Percentiles rank a stretch among this genome's conserved stretches.
Evolutionary conservation across 2,329 filamentous ascomycete species (phyloP).

Genomic region (Blastomyces gilchristii): DNA sequence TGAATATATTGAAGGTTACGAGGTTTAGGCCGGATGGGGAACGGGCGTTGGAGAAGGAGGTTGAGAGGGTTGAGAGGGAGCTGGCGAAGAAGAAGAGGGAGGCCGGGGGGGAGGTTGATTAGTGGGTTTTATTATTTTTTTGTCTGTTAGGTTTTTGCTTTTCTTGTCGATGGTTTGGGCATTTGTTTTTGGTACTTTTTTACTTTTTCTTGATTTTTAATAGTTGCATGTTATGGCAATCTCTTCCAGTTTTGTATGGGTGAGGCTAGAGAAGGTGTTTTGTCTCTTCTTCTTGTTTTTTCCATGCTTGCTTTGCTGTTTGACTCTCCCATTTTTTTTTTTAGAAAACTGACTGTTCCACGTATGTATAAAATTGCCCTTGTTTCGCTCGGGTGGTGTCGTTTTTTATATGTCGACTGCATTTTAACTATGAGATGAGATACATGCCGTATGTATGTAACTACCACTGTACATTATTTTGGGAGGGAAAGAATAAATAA

Average conservation of each 20-base stretch:
- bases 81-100: conserved; percentile 28
- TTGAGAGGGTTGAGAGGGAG: conserved; percentile 38
- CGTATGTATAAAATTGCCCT: neutral
- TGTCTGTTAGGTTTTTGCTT: neutral
- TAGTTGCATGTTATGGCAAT: neutral
- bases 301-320: neutral
- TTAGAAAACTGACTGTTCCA: neutral
- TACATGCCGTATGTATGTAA: neutral
- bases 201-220: neutral
- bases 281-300: neutral
- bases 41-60: conserved; percentile 54
- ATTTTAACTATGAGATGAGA: neutral
- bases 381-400: neutral
- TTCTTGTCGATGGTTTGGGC: neutral
- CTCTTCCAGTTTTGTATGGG: neutral
- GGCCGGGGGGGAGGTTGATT: conserved; percentile 16
- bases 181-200: neutral
- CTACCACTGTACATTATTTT: conserved; percentile 1
- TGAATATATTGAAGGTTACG: conserved; percentile 78
- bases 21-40: conserved; percentile 59
- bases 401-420: neutral
- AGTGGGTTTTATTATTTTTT: neutral
- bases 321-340: no score
- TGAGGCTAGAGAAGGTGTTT: neutral
- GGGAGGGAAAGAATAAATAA: neutral